Evolutionary conservation across 2,329 filamentous ascomycete genomes (phyloP), one percentile per base, ranked within the genome.

Genomic region (Aureobasidium sp.): DNA sequence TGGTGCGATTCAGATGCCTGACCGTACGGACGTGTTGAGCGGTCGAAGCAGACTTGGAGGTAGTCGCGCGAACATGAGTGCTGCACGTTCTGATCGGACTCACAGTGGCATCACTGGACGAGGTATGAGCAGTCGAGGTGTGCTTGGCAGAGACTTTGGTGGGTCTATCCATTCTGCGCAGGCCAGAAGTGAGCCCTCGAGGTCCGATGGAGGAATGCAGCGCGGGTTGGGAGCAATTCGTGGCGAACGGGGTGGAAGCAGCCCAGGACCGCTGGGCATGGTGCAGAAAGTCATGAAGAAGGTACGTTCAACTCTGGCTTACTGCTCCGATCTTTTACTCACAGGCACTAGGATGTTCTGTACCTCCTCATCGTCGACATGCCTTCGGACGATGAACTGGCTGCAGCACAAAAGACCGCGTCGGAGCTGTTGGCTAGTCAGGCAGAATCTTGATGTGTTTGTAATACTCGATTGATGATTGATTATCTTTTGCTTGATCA

Each of bases 321-420:
- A n/a, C 15, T 3, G 25, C 9, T 5, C 4, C 27, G 25, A 17
- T 11, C 8, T 5, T 5, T 8, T 5, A 20, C 47, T 53, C 9
- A 61, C 29, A 37, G 14, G 5, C 2, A 20, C 34, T 62, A 80
- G 75, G 75, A 80, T 69, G 77, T 81, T 17, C 65, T 82, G 34
- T 83, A 81, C 65, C 65, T 83, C 60, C 76, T 81, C 70, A 76
- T 82, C 62, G 78, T 81, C 15, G 81, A 82, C 62, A 71, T 81
- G 72, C 80, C 80, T 0, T 72, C 71, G 0, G 74, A 77, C 12
- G 72, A 75, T 22, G 79, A 81, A 64, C 69, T 81, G 60, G 67
- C 63, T 41, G 67, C 69, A 37, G 70, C 69, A 20, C 56, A 59
- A 31, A 27, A 15, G 5, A 17, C 29, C 11, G 45, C 45, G 11